These are phyloP conservation scores for Filobasidium floriforme DNA, from an alignment of 768 basidiomycete species.

Conservation along the genomic window DNA sequence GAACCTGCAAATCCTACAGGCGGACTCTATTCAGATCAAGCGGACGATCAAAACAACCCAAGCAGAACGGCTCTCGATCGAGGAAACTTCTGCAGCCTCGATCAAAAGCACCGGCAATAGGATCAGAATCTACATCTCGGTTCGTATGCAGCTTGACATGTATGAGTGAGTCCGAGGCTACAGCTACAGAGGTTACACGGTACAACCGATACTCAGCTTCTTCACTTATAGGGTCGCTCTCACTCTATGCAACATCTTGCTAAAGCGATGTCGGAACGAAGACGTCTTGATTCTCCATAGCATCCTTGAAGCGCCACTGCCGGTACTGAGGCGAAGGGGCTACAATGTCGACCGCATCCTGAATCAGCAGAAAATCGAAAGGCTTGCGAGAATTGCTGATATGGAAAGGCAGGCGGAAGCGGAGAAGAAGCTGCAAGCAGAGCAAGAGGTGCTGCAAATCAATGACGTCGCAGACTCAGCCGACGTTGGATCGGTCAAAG, in stretches of 20 bases:
- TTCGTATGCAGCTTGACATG: constrained; percentile 71
- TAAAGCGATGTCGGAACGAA: constrained; percentile 70
- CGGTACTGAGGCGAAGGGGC: constrained; percentile 69
- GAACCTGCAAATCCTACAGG: constrained; percentile 42
- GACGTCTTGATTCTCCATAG: constrained; percentile 68
- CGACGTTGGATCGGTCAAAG: no score
- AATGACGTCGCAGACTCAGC: background rate
- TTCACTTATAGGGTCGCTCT: constrained; percentile 61
- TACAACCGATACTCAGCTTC: background rate
- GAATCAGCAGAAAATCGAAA: constrained; percentile 67
- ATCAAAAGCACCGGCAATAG: constrained; percentile 24
- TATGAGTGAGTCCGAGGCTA: constrained; percentile 64
- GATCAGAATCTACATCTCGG: constrained; percentile 63
- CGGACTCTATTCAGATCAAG: constrained; percentile 31
- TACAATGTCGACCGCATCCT: constrained; percentile 73
- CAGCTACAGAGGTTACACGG: background rate
- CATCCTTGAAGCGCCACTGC: constrained; percentile 81
- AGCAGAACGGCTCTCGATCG: constrained; percentile 17
- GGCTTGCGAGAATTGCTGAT: constrained; percentile 48
- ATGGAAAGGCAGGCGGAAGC: constrained; percentile 22
- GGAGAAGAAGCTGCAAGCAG: constrained; percentile 23
- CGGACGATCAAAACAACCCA: constrained; percentile 32
- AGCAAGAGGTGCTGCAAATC: background rate
- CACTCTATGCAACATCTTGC: constrained; percentile 69
- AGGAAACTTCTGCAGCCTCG: constrained; percentile 24